Evolutionary conservation across 805 yeast species (phyloP).

Genomic region (Saccharomycopsis microspora): DNA sequence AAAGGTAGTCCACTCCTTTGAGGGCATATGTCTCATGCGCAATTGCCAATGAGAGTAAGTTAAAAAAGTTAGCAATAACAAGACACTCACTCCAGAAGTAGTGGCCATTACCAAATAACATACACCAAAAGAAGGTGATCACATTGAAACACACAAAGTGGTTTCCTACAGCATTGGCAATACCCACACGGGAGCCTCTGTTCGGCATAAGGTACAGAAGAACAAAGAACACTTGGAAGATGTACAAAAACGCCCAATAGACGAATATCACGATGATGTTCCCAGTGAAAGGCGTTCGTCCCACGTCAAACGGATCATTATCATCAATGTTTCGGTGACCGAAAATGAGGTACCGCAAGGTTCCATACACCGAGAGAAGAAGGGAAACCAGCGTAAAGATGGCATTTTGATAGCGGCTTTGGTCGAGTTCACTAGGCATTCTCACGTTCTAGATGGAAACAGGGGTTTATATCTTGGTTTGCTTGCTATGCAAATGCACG

Average conservation of each 20-base stretch:
- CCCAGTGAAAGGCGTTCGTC: conserved; percentile 64
- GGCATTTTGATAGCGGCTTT: neutral
- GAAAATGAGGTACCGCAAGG: conserved; percentile 46
- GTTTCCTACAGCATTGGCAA: conserved; percentile 36
- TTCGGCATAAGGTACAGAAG: conserved; percentile 31
- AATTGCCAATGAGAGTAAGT: conserved; percentile 43
- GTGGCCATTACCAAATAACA: conserved; percentile 46
- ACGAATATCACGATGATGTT: conserved; percentile 34
- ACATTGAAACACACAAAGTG: conserved; percentile 57
- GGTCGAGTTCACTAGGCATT: no score
- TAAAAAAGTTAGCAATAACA: conserved; percentile 46
- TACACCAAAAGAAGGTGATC: conserved; percentile 50
- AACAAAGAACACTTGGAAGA: conserved; percentile 42
- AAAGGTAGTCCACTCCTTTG: conserved; percentile 41
- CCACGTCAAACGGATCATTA: conserved; percentile 34
- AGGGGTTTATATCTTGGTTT: no score
- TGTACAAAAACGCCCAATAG: conserved; percentile 47
- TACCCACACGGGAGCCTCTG: conserved; percentile 19
- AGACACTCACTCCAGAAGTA: conserved; percentile 50
- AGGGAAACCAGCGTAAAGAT: conserved; percentile 24
- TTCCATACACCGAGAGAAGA: conserved; percentile 43
- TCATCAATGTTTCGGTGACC: conserved; percentile 27
- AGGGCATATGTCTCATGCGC: conserved; percentile 48
- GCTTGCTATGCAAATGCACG: no score
- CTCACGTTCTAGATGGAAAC: no score